Evolutionary conservation across 805 yeast species (phyloP), one percentile per base, ranked within the genome.

Genomic region (Cyberlindnera suaveolens): DNA sequence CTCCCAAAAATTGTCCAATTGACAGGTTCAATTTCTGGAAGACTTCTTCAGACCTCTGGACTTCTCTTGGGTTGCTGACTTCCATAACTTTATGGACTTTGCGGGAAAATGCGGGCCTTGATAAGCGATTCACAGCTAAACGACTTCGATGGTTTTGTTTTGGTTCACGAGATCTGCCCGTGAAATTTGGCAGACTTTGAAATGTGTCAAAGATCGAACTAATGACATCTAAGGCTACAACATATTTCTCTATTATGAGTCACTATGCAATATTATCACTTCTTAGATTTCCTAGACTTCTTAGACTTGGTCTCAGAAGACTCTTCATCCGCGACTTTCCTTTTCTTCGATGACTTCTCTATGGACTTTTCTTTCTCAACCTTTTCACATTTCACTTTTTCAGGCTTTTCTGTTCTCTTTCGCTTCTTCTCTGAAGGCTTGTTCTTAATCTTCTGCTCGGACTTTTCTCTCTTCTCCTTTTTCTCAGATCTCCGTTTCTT

Each of bases 371-470:
- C 31, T 40, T 43, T 41, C 45, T 48, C 45, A 32, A 36, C 43
- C 41, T 47, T 41, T 38, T 46, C 46, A 31, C 42, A 43, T 39
- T 52, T 47, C 15, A 29, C 32, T 40, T 43, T 32, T 37, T 47
- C 41, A 34, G 39, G 37, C 46, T 47, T 42, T 36, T 45, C 44
- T 36, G 38, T 41, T 39, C 49, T 46, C 35, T 31, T 38, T 33
- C 60, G 52, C 43, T 57, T 49, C 51, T 58, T 56, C 32, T 52
- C 51, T 49, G 56, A 49, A 23, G 13, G 11, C 5, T 9, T 9
- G 10, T 23, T 2, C 50, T 61, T 52, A 36, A 52, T 51, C 44
- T 56, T 51, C 51, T 57, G 51, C 7, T 58, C 55, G 43, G 60
- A 60, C 53, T 54, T 52, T 34, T 47, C 53, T 41, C 45, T 46